These are phyloP conservation scores for Glaciozyma martinii DNA, from an alignment of 768 basidiomycete species.

Conservation along the genomic window DNA sequence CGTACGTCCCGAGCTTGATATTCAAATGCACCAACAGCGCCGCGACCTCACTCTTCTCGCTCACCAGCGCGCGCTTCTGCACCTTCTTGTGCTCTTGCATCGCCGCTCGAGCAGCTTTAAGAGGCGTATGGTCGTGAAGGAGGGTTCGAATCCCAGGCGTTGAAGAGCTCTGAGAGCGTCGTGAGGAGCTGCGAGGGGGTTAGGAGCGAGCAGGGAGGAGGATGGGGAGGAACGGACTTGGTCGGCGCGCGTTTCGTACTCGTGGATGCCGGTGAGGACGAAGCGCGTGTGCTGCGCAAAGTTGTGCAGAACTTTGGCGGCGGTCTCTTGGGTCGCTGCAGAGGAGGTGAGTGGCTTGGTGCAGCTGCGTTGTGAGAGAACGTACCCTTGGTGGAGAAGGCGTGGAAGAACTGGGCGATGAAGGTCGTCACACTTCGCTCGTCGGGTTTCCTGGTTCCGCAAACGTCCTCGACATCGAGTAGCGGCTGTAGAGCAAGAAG, in stretches of 20 bases:
- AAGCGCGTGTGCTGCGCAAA: constrained; percentile 93
- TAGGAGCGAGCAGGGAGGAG: neutral
- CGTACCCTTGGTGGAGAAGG: constrained; percentile 91
- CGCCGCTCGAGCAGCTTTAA: constrained; percentile 61
- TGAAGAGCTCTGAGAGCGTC: neutral
- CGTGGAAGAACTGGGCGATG: constrained; percentile 94
- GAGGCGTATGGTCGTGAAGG: constrained; percentile 14
- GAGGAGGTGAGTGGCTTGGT: neutral
- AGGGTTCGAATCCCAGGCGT: neutral
- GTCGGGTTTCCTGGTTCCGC: constrained; percentile 76
- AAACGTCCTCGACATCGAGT: constrained; percentile 90
- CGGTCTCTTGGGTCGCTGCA: constrained; percentile 61
- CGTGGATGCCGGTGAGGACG: constrained; percentile 75
- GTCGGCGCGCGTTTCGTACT: constrained; percentile 80
- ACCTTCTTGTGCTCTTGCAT: constrained; percentile 77
- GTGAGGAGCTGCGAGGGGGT: constrained; percentile 7
- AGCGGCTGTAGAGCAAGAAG: constrained; percentile 56
- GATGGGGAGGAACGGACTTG: constrained; percentile 48
- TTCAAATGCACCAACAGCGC: constrained; percentile 87
- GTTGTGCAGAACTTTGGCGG: constrained; percentile 84
- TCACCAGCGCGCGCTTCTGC: constrained; percentile 78
- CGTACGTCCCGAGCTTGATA: constrained; percentile 86
- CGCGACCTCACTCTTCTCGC: constrained; percentile 76
- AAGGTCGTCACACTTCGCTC: constrained; percentile 98
- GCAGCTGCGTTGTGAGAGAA: neutral